phyloP scores from a whole-genome alignment of 139 green algal genomes.

The Tetraselmis chui region DNA sequence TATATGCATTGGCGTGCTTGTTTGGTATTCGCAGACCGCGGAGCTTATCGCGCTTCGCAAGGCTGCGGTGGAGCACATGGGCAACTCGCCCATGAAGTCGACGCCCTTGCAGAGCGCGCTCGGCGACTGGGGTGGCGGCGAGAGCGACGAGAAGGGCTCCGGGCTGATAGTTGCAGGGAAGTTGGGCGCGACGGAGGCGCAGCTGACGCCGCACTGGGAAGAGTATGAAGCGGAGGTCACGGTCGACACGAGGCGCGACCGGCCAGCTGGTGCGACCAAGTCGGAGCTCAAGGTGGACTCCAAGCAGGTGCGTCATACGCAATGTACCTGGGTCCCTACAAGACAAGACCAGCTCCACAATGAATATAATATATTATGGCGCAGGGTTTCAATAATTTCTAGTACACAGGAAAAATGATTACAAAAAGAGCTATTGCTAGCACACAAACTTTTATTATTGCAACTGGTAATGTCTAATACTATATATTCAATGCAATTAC shows the following conservation, averaged over 20 bases:
- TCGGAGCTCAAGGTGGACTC: background rate
- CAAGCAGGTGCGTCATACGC: background rate
- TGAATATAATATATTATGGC: too few relatives aligned
- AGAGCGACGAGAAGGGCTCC: background rate
- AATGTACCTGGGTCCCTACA: background rate
- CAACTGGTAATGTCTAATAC: too few relatives aligned
- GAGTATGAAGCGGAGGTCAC: background rate
- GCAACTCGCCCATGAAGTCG: slow-evolving; percentile 5
- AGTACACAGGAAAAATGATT: too few relatives aligned
- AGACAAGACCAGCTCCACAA: too few relatives aligned
- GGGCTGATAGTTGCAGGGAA: background rate
- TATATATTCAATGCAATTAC: too few relatives aligned
- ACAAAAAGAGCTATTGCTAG: too few relatives aligned
- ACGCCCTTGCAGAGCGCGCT: slow-evolving; percentile 28
- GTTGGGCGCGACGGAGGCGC: background rate
- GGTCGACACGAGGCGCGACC: background rate
- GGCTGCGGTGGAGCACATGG: slow-evolving; percentile 30
- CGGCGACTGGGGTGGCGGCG: slow-evolving; percentile 25
- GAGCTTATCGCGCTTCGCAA: slow-evolving; percentile 76
- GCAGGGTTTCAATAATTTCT: too few relatives aligned
- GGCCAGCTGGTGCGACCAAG: background rate
- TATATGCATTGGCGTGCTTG: too few relatives aligned
- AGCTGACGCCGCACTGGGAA: background rate
- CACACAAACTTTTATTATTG: too few relatives aligned
- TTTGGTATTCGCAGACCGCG: slow-evolving; percentile 50